A percentile compares a stretch with the other conserved stretches of the same genome.
Conservation (phyloP, 2,329 filamentous ascomycete genomes). For the Dactylellina haptotyla region DNA sequence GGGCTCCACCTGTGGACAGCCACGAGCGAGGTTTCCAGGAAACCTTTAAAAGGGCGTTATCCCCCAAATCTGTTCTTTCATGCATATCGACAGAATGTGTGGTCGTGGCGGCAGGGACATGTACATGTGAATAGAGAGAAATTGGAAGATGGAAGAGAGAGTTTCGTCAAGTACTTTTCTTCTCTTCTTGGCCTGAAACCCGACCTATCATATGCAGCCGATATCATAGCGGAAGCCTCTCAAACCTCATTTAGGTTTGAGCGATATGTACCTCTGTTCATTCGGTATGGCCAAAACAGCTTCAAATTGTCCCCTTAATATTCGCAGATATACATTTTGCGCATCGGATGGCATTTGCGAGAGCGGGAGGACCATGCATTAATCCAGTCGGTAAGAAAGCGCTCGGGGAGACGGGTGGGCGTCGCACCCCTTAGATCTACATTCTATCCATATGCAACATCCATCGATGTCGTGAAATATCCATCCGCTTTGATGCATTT, state of each 20-base stretch:
- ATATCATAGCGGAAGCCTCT: too few species aligned
- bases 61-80: slow-evolving; percentile 20
- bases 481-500: background rate
- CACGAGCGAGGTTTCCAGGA: slow-evolving; percentile 17
- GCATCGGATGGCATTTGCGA: background rate
- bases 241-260: too few species aligned
- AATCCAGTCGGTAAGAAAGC: slow-evolving; percentile 19
- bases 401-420: slow-evolving; percentile 38
- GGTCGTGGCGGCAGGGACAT: background rate
- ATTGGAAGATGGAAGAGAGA: too few species aligned
- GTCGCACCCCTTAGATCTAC: slow-evolving; percentile 11
- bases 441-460: slow-evolving; percentile 3
- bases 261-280: too few species aligned
- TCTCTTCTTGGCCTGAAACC: too few species aligned
- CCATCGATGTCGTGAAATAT: background rate
- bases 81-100: background rate
- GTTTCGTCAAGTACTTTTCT: too few species aligned
- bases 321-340: background rate
- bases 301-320: background rate
- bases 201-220: too few species aligned
- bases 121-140: background rate
- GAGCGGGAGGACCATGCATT: background rate
- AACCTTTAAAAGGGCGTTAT: slow-evolving; percentile 48
- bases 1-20: slow-evolving; percentile 3
- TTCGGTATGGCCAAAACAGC: background rate